Percentiles rank a stretch among this genome's conserved stretches.
phyloP scores from a whole-genome alignment of 805 yeast species.

The Pichia heedii region DNA sequence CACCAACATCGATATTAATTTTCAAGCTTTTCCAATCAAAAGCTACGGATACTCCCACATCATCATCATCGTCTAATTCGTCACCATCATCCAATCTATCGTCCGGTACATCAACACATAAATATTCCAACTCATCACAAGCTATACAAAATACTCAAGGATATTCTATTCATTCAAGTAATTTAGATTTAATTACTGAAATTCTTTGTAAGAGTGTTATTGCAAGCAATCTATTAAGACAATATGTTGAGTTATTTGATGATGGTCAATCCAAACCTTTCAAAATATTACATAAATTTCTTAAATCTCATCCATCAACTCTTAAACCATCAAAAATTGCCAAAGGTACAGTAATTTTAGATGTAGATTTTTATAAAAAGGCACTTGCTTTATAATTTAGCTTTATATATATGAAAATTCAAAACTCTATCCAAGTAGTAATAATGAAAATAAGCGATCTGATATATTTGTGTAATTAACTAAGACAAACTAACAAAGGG shows the following conservation, averaged over 20 bases:
- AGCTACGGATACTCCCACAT: background rate
- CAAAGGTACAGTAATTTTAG: slow-evolving; percentile 21
- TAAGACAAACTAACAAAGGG: no score
- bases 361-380: slow-evolving; percentile 11
- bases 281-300: slow-evolving; percentile 18
- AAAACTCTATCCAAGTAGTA: no score
- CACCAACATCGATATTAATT: slow-evolving; percentile 17
- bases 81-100: background rate
- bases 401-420: no score
- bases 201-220: slow-evolving; percentile 20
- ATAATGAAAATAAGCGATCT: no score
- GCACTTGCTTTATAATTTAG: background rate
- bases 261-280: slow-evolving; percentile 25
- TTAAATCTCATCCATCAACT: slow-evolving; percentile 26
- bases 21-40: slow-evolving; percentile 15
- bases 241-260: slow-evolving; percentile 27
- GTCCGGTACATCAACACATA: background rate
- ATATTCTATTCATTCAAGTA: background rate
- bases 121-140: background rate
- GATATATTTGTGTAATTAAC: no score
- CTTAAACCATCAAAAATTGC: slow-evolving; percentile 26
- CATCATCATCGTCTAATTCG: background rate
- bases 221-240: slow-evolving; percentile 23
- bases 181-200: slow-evolving; percentile 7
- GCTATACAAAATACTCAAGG: background rate